A percentile compares a stretch with the other conserved stretches of the same genome.
phyloP scores from a whole-genome alignment of 345 rosid genomes.

The Luvunga scandens region DNA sequence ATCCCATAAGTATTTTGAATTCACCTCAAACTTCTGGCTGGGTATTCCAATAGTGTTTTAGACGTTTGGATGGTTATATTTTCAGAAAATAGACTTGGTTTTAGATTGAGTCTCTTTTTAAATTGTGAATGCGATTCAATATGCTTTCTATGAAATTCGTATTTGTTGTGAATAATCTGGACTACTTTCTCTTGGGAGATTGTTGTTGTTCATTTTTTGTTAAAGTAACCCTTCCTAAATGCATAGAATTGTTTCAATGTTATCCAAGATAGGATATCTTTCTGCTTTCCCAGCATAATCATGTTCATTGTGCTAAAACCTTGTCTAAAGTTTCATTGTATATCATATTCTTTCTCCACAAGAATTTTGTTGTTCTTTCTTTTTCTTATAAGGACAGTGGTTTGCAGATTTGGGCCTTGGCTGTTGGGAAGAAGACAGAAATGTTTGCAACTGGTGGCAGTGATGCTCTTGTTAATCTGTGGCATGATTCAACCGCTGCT shows the following conservation, averaged over 20 bases:
- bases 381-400: constrained; percentile 15
- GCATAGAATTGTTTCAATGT: not conserved
- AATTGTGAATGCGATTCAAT: not conserved
- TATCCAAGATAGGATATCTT: not conserved
- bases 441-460: constrained; percentile 90
- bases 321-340: not conserved
- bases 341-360: not conserved
- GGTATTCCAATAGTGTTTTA: not conserved
- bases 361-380: constrained; percentile 10
- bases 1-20: not conserved
- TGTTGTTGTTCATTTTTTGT: not conserved
- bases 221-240: not conserved
- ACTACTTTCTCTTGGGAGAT: not conserved
- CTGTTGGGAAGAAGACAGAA: constrained; percentile 89
- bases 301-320: not conserved
- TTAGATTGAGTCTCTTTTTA: not conserved
- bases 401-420: constrained; percentile 89
- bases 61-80: not conserved
- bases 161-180: not conserved
- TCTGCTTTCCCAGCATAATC: not conserved
- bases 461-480: constrained; percentile 79
- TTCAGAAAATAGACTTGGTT: not conserved
- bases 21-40: not conserved
- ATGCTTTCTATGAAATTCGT: not conserved
- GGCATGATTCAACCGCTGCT: constrained; percentile 84